phyloP scores from a whole-genome alignment of 192 early-diverging fungal species.

The Backusella mclennaniae region DNA sequence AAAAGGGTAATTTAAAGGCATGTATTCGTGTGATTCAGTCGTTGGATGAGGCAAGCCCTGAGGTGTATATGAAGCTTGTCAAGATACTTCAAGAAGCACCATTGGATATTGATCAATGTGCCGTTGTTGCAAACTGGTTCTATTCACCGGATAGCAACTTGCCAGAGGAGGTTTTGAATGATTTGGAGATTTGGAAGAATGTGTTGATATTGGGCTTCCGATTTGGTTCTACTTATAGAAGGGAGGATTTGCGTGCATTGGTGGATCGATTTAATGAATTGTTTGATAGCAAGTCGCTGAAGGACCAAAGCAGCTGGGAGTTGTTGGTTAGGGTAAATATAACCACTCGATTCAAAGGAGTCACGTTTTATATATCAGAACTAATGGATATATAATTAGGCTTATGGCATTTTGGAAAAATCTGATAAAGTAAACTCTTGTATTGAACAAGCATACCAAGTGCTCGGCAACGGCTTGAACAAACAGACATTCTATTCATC shows the following conservation, averaged over 20 bases:
- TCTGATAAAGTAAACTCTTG: neutral
- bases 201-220: conserved; percentile 24
- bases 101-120: conserved; percentile 20
- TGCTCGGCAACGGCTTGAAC: neutral
- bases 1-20: conserved; percentile 14
- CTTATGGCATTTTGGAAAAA: conserved; percentile 8
- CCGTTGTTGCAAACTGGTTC: conserved; percentile 22
- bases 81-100: neutral
- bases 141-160: neutral
- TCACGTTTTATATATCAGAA: neutral
- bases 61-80: neutral
- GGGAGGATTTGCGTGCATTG: conserved; percentile 16
- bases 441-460: neutral
- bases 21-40: conserved; percentile 5
- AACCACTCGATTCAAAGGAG: neutral
- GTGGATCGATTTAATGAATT: conserved; percentile 14
- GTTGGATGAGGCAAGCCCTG: neutral
- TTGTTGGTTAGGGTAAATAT: conserved; percentile 25
- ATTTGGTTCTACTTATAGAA: conserved; percentile 12
- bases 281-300: conserved; percentile 5
- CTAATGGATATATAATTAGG: neutral
- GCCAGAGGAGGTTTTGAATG: neutral
- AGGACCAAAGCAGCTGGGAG: conserved; percentile 15
- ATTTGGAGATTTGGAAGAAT: conserved; percentile 26
- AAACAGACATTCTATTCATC: neutral